phyloP scores from a whole-genome alignment of 495 filamentous ascomycete genomes.

The Pseudomonodictys pantanalensis region DNA sequence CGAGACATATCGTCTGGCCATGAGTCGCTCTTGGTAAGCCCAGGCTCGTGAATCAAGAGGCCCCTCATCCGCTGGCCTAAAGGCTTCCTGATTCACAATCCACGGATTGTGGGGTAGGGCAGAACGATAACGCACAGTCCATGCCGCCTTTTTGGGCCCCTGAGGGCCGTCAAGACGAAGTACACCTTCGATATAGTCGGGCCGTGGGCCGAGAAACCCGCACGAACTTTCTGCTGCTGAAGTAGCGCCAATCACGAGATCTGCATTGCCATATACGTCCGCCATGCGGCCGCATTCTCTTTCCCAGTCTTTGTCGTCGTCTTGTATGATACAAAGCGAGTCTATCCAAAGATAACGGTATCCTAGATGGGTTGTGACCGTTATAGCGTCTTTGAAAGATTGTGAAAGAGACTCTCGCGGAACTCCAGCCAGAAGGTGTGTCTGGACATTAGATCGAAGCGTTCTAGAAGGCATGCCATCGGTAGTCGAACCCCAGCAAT shows the following conservation, averaged over 20 bases:
- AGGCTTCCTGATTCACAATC: neutral
- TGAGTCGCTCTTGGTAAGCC: neutral
- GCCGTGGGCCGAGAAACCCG: neutral
- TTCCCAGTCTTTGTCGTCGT: neutral
- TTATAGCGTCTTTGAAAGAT: neutral
- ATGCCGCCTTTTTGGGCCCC: neutral
- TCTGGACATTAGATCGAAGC: neutral
- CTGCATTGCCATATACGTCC: neutral
- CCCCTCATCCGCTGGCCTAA: neutral
- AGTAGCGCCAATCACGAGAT: neutral
- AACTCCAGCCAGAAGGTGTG: neutral
- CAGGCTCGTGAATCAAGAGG: neutral
- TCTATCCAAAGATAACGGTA: neutral
- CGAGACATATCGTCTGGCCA: neutral
- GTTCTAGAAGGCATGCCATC: neutral
- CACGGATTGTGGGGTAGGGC: neutral
- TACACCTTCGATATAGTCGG: neutral
- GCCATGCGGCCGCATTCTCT: neutral
- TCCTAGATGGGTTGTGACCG: neutral
- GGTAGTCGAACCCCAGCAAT: neutral
- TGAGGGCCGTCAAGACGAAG: neutral
- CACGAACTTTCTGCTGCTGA: neutral
- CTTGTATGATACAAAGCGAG: neutral
- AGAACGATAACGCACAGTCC: neutral
- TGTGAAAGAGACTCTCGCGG: neutral